These are phyloP conservation scores for Periconia macrospinosa DNA, from an alignment of 2,329 filamentous ascomycete genomes.

Conservation along the genomic window DNA sequence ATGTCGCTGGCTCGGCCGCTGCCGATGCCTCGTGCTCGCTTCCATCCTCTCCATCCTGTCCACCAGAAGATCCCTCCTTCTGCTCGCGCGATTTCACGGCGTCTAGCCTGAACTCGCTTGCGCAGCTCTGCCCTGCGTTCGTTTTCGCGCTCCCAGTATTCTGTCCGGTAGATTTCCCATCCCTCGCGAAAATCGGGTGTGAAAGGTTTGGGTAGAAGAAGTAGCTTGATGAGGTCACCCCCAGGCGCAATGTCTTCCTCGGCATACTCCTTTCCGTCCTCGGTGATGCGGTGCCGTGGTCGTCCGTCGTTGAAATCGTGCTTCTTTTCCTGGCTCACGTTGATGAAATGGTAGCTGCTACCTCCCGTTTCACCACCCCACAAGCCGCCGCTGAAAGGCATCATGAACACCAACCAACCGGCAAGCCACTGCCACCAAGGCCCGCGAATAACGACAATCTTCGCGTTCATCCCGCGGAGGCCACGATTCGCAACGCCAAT, in stretches of 20 bases:
- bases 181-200: conserved; percentile 93
- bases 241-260: conserved; percentile 91
- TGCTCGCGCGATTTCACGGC: conserved; percentile 68
- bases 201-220: conserved; percentile 92
- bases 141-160: conserved; percentile 98
- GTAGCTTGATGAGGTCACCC: conserved; percentile 87
- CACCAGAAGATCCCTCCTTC: conserved; percentile 82
- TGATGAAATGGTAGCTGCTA: conserved; percentile 76
- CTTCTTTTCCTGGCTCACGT: conserved; percentile 52
- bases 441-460: conserved; percentile 85
- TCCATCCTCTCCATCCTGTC: conserved; percentile 69
- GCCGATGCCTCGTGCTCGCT: conserved; percentile 34
- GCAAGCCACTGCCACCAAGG: conserved; percentile 79
- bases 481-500: conserved; percentile 87
- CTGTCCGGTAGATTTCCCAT: conserved; percentile 90
- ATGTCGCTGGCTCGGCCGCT: conserved; percentile 27
- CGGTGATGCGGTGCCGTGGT: conserved; percentile 46
- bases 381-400: conserved; percentile 64
- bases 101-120: conserved; percentile 67
- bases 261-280: conserved; percentile 64
- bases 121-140: conserved; percentile 77
- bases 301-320: conserved; percentile 25
- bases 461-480: conserved; percentile 89
- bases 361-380: conserved; percentile 54
- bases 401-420: conserved; percentile 73